Evolutionary conservation across 1,284 basidiomycete genomes (phyloP), one percentile per base, ranked within the genome.

Genomic region (Hymenochaete sp.): DNA sequence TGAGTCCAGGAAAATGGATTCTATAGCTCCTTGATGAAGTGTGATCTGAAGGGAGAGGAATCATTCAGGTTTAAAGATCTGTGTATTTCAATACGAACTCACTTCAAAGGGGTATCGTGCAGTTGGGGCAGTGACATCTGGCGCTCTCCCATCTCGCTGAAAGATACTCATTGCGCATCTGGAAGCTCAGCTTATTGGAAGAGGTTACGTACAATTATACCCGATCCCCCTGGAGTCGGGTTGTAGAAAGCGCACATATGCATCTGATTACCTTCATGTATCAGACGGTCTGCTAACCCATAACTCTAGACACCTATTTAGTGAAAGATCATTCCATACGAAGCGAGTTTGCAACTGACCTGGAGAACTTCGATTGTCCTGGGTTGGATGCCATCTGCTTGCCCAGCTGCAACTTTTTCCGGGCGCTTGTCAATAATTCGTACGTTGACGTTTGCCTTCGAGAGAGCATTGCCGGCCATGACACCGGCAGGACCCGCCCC

Each of bases 381-480:
- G 0, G 82, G 81, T 56, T 85, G 81, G 41, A 88, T 79, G 3
- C 84, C 85, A 56, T 89, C 85, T 0, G 83, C 85, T 56, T 87
- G 83, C 11, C 86, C 86, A 4, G 77, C 75, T 28, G 68, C 57
- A 10, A 84, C 71, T 54, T 72, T 77, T 11, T 53, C 50, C 4
- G 78, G 70, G 51, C 82, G 85, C 48, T 11, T 38, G 57, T 87
- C 84, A 27, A 87, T 61, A 39, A 86, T 73, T 4, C 77, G 69
- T 11, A 83, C 74, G 32, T 74, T 70, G 13, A 79, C 62, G 0
- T 79, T 80, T 10, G 75, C 77, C 38, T 59, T 68, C 3, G 71
- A 72, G 26, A 86, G 69, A 3, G 73, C 80, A 55, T 79, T 76
- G 19, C 73, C 73, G 49, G 75, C 77, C 75, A 82, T 74, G 2